Base-by-base conservation (phyloP, 2,329 filamentous ascomycete genomes). In the Neopestalotiopsis clavispora region DNA sequence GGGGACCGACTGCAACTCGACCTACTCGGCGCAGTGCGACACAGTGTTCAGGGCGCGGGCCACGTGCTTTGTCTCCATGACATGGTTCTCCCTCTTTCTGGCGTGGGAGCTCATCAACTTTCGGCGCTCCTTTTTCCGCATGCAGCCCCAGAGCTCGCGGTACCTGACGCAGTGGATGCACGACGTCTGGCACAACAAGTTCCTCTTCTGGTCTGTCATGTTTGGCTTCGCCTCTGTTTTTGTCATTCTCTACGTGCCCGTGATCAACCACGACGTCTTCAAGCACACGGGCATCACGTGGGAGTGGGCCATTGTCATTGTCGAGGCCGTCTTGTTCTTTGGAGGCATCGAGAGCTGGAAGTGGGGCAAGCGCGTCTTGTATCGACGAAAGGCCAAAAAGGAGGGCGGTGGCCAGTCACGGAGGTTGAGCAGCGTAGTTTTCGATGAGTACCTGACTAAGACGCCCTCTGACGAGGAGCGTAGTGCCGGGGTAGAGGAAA, bases 41-140 rank as follows among this genome's bases (percentile, higher is more conserved):
- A 85, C 85, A 0, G 89, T 93, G 6, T 93, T 91, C 84, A 89
- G 90, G 20, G 92, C 91, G 0, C 89, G 92, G 14, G 90, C 91
- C 0, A 93, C 92, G 0, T 91, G 89, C 4, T 94, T 94, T 75
- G 91, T 90, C 40, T 92, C 88, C 72, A 84, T 94, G 66, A 94
- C 91, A 0, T 94, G 92, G 91, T 91, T 91, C 73, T 90, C 91
- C 0, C 85, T 94, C 20, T 92, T 94, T 82, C 84, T 93, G 4
- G 92, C 92, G 0, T 94, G 92, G 92, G 91, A 94, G 78, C 91
- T 93, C 86, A 85, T 93, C 69, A 86, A 92, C 74, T 87, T 91
- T 80, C 89, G 92, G 28, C 88, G 90, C 58, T 91, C 88, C 7
- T 92, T 94, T 83, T 94, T 94, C 86, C 85, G 87, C 74, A 92